Percentiles rank a stretch among this genome's conserved stretches.
These are phyloP conservation scores for Penicillium soppii DNA, from an alignment of 495 filamentous ascomycete genomes.

Conservation along the genomic window DNA sequence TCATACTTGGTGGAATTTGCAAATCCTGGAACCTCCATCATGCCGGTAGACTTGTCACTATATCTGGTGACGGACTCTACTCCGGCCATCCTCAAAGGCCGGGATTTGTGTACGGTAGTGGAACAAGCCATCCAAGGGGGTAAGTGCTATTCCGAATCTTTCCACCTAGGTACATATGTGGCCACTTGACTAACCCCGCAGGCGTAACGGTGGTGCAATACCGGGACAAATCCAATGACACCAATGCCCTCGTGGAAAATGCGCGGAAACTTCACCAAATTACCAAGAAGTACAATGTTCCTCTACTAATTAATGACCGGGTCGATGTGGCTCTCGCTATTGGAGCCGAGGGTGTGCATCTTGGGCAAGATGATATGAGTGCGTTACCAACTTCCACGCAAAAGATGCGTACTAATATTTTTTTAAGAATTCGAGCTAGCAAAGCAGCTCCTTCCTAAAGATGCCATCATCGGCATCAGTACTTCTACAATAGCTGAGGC, in stretches of 20 bases:
- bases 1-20: too few relatives aligned
- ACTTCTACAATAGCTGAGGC: conserved; percentile 69
- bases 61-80: conserved; percentile 96
- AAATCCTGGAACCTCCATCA: conserved; percentile 7
- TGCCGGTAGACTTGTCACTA: conserved; percentile 59
- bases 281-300: conserved; percentile 65
- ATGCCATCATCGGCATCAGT: conserved; percentile 71
- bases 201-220: conserved; percentile 87
- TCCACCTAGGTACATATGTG: not conserved
- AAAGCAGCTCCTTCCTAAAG: conserved; percentile 67
- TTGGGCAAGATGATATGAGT: conserved; percentile 95
- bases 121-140: conserved; percentile 74
- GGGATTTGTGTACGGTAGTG: conserved; percentile 71
- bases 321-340: conserved; percentile 86
- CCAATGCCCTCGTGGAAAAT: conserved; percentile 66
- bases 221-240: conserved; percentile 83
- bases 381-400: conserved; percentile 18
- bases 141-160: conserved; percentile 18
- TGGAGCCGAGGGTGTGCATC: conserved; percentile 85
- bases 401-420: not conserved
- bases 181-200: conserved; percentile 23
- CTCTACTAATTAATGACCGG: conserved; percentile 93
- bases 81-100: conserved; percentile 67
- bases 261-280: conserved; percentile 69
- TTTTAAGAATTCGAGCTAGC: conserved; percentile 51